phyloP scores from a whole-genome alignment of 1,284 basidiomycete species.

The Cryptococcus maquisensis region DNA sequence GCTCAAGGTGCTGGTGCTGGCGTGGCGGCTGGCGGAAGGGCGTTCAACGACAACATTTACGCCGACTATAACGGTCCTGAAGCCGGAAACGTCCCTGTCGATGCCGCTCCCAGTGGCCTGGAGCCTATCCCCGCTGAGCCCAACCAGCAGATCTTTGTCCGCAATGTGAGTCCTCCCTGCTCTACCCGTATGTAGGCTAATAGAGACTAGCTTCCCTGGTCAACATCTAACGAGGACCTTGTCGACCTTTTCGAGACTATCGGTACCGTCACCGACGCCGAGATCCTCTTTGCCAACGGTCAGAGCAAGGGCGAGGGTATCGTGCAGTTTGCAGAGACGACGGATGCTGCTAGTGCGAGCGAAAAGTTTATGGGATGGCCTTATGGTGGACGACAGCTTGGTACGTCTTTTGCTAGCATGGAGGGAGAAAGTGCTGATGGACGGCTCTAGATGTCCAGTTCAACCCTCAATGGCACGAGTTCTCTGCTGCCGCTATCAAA shows the following conservation, averaged over 20 bases:
- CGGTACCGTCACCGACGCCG: slow-evolving; percentile 86
- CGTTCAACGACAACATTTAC: slow-evolving; percentile 45
- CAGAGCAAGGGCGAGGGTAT: slow-evolving; percentile 91
- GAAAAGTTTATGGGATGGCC: slow-evolving; percentile 87
- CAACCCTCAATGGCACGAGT: slow-evolving; percentile 88
- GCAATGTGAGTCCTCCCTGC: slow-evolving; percentile 67
- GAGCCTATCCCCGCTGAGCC: slow-evolving; percentile 61
- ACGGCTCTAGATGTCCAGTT: slow-evolving; percentile 69
- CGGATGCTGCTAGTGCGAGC: slow-evolving; percentile 89
- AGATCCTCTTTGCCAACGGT: slow-evolving; percentile 85
- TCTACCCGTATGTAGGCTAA: not conserved
- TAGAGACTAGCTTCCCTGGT: slow-evolving; percentile 78
- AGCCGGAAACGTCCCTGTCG: slow-evolving; percentile 29
- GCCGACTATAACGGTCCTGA: slow-evolving; percentile 52
- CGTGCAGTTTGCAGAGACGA: slow-evolving; percentile 84
- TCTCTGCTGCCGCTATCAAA: slow-evolving; percentile 74
- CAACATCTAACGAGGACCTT: slow-evolving; percentile 96
- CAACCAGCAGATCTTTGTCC: slow-evolving; percentile 93
- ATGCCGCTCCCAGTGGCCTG: slow-evolving; percentile 28
- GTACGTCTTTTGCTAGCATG: slow-evolving; percentile 51
- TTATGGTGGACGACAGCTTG: slow-evolving; percentile 83
- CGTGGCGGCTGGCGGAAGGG: slow-evolving; percentile 38
- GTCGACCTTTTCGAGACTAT: slow-evolving; percentile 98
- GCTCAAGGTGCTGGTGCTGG: slow-evolving; percentile 24
- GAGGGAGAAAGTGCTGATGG: not conserved